Percentiles rank a stretch among this genome's conserved stretches.
These are phyloP conservation scores for Aspergillus fumigatiaffinis DNA, from an alignment of 2,329 filamentous ascomycete genomes.

Conservation along the genomic window DNA sequence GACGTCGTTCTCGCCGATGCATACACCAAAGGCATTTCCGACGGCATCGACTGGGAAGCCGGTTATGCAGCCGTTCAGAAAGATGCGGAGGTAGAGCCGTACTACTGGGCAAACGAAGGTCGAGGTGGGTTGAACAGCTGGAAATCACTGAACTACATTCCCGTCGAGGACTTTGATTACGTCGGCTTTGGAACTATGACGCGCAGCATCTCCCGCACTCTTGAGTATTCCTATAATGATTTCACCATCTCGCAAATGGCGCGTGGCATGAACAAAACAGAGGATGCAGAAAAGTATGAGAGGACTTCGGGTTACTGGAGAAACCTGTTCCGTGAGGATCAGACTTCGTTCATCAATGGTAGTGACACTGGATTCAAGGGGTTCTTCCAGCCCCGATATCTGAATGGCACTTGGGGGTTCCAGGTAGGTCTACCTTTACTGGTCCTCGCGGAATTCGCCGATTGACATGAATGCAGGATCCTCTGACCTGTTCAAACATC, in stretches of 20 bases:
- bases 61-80: slow-evolving; percentile 67
- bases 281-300: slow-evolving; percentile 58
- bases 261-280: slow-evolving; percentile 50
- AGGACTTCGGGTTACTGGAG: slow-evolving; percentile 61
- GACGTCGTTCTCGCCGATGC: slow-evolving; percentile 65
- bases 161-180: slow-evolving; percentile 64
- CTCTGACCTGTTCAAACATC: slow-evolving; percentile 54
- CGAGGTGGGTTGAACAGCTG: slow-evolving; percentile 67
- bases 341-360: slow-evolving; percentile 55
- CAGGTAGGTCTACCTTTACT: slow-evolving; percentile 41
- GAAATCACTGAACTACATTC: slow-evolving; percentile 68
- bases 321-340: slow-evolving; percentile 62
- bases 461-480: slow-evolving; percentile 44
- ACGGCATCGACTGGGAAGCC: slow-evolving; percentile 62
- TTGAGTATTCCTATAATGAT: slow-evolving; percentile 75
- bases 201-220: slow-evolving; percentile 64
- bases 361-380: slow-evolving; percentile 63
- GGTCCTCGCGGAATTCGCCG: not conserved
- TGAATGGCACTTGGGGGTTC: slow-evolving; percentile 66
- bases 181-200: slow-evolving; percentile 66
- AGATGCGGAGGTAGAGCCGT: slow-evolving; percentile 67
- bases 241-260: slow-evolving; percentile 64
- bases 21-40: slow-evolving; percentile 61
- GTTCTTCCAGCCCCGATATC: slow-evolving; percentile 66
- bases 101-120: slow-evolving; percentile 65